These are phyloP conservation scores for Vicia sativa DNA, from an alignment of 306 rosid genomes.

Conservation along the genomic window DNA sequence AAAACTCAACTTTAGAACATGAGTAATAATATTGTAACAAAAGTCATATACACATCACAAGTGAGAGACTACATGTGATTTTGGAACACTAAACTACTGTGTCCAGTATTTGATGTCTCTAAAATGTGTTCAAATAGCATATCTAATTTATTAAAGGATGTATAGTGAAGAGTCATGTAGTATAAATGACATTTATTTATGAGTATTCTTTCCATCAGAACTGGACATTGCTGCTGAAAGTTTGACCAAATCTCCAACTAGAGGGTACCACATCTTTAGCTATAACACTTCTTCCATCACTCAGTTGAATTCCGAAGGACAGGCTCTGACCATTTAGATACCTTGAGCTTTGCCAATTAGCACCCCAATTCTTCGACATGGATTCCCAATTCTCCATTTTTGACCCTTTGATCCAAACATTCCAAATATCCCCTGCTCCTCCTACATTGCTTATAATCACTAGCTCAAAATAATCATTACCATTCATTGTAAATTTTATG, in stretches of 20 bases:
- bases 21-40: too few relatives aligned
- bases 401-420: conserved; percentile 63
- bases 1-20: too few relatives aligned
- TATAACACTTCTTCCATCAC: conserved; percentile 41
- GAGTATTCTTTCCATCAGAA: conserved; percentile 26
- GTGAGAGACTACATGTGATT: too few relatives aligned
- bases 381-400: conserved; percentile 52
- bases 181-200: background rate
- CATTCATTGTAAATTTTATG: conserved; percentile 56
- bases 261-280: conserved; percentile 51
- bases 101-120: too few relatives aligned
- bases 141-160: background rate
- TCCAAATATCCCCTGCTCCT: conserved; percentile 53
- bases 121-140: too few relatives aligned
- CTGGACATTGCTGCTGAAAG: conserved; percentile 46
- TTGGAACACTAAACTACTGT: too few relatives aligned
- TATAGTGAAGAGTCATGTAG: conserved; percentile 9
- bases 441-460: conserved; percentile 62
- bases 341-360: conserved; percentile 58
- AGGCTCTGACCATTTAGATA: conserved; percentile 61
- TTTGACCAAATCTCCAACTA: conserved; percentile 61
- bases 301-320: conserved; percentile 59
- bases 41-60: too few relatives aligned
- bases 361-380: conserved; percentile 65
- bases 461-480: conserved; percentile 50